phyloP scores from a whole-genome alignment of 139 green algal genomes.

The Chlorokybus atmophyticus region DNA sequence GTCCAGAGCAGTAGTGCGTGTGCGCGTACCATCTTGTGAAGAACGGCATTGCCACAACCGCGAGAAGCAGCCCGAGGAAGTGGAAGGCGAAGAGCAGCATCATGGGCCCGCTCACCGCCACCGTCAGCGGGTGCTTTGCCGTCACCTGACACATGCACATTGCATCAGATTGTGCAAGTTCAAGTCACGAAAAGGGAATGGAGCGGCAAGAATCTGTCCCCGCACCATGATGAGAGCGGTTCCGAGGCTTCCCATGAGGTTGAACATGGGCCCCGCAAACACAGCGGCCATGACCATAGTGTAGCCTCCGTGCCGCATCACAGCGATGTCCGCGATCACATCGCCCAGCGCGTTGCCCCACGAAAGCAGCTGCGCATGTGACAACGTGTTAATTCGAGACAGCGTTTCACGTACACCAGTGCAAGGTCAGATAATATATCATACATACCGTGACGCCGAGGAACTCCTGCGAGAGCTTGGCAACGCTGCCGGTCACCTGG shows the following conservation, averaged over 20 bases:
- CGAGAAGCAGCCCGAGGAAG: background rate
- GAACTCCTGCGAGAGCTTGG: conserved; percentile 15
- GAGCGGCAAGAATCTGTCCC: background rate
- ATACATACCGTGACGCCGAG: conserved; percentile 43
- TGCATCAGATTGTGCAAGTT: too few relatives aligned
- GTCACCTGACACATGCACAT: too few relatives aligned
- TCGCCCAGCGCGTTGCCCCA: conserved; percentile 49
- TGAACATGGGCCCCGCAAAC: conserved; percentile 42
- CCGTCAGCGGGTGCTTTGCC: too few relatives aligned
- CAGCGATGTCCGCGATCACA: conserved; percentile 26
- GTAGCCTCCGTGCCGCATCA: conserved; percentile 17
- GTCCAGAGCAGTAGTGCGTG: too few relatives aligned
- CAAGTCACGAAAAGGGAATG: too few relatives aligned
- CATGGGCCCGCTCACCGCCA: background rate
- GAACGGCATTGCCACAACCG: background rate
- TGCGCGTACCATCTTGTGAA: too few relatives aligned
- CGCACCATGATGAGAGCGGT: conserved; percentile 5
- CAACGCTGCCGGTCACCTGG: conserved; percentile 19
- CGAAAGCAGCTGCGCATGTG: too few relatives aligned
- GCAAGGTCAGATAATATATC: too few relatives aligned
- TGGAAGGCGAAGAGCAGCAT: background rate
- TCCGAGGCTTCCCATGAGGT: conserved; percentile 33
- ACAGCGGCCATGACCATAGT: conserved; percentile 32
- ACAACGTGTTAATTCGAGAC: too few relatives aligned
- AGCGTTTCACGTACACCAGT: too few relatives aligned